Evolutionary conservation across 345 rosid species (phyloP).

Genomic region (Syzygium jambos): DNA sequence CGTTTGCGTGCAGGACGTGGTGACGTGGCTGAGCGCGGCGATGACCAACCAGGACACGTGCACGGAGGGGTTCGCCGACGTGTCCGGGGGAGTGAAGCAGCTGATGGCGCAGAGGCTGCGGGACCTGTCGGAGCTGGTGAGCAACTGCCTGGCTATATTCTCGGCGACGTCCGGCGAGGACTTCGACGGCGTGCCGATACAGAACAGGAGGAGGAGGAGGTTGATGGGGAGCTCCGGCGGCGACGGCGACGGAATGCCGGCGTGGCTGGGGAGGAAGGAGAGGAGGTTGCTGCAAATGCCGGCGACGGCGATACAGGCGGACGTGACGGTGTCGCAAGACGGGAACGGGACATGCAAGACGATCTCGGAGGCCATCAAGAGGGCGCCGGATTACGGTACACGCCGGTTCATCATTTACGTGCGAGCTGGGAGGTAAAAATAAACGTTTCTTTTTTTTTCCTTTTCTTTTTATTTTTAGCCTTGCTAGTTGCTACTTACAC

Average conservation of each 20-base stretch:
- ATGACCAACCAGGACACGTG: constrained; percentile 95
- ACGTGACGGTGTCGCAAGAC: constrained; percentile 68
- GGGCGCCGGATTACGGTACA: constrained; percentile 58
- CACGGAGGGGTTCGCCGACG: constrained; percentile 61
- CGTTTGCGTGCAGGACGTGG: constrained; percentile 37
- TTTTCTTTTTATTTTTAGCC: background rate
- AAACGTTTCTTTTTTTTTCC: background rate
- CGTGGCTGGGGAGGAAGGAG: constrained; percentile 59
- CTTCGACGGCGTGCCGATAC: constrained; percentile 81
- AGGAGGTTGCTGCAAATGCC: constrained; percentile 49
- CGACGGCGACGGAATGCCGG: constrained; percentile 28
- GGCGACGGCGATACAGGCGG: constrained; percentile 57
- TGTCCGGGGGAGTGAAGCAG: constrained; percentile 47
- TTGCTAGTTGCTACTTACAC: background rate
- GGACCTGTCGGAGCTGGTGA: constrained; percentile 84
- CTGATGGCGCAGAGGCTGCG: constrained; percentile 44
- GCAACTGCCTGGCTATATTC: constrained; percentile 83
- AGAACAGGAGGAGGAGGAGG: constrained; percentile 56
- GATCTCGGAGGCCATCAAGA: constrained; percentile 82
- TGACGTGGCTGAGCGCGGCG: constrained; percentile 94
- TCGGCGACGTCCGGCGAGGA: constrained; percentile 38
- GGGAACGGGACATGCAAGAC: constrained; percentile 87
- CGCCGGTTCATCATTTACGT: constrained; percentile 82
- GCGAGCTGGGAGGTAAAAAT: constrained; percentile 77
- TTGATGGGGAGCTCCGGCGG: background rate